Evolutionary conservation across 140 eudicot species (phyloP), one percentile per base, ranked within the genome.

Genomic region (Ambrosia hybrid): DNA sequence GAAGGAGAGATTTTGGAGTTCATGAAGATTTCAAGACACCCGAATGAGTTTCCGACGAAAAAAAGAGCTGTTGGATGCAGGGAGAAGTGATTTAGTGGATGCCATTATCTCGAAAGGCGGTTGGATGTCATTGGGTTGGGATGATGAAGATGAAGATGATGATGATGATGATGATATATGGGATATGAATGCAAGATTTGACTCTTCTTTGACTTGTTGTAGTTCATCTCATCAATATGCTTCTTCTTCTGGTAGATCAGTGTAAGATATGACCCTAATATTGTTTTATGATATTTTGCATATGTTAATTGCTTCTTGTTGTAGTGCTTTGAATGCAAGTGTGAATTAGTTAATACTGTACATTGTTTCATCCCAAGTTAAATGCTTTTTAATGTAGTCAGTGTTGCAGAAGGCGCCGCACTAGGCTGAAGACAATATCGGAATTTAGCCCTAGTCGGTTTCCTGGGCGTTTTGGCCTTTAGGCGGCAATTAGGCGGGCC

Each of bases 81-180:
- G 97, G 10, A 86, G 93, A 66, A 9, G n/a, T 70, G 97, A 91
- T 80, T 91, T 91, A 78, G 93, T 82, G 56, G 81, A 86, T 69
- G 93, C 83, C 16, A 82, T 91, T 67, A 49, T 78, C 51, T 73
- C 74, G 79, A 81, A 76, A 73, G 97, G 97, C 21, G 97, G 97
- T 68, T 91, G 97, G 96, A 76, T 88, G 76, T 70, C 89, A 1
- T 46, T 84, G 63, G 97, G 97, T 14, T 91, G 97, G 97, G 90
- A 82, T 37, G 92, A 80, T n/a, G n/a, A n/a, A n/a, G n/a, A n/a
- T n/a, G 89, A 80, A 16, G 74, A 76, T 41, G 81, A 67, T 16
- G 33, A 26, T 48, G 76, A 45, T 34, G 68, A 80, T 17, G 58
- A 5, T 65, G 78, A 77, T 61, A 17, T 81, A 6, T 57, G 3